Conservation (phyloP, 768 basidiomycete species). For the Lactifluus volemus region DNA sequence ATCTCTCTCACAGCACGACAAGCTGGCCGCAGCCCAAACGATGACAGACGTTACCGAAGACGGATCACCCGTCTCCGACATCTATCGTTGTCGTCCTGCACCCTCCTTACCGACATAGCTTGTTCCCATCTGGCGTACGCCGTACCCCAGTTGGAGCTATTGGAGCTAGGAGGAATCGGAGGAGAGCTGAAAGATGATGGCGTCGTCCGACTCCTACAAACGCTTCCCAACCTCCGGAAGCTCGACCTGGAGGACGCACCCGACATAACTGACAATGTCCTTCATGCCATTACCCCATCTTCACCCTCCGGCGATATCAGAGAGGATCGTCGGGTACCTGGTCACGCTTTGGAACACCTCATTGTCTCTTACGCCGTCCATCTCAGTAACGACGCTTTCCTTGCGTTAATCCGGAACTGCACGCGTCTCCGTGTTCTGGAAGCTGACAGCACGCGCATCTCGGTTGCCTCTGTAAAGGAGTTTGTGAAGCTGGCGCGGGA, state of each 20-base stretch:
- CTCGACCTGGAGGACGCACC: constrained; percentile 83
- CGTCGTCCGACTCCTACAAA: constrained; percentile 58
- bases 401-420: constrained; percentile 56
- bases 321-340: constrained; percentile 26
- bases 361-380: constrained; percentile 58
- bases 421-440: constrained; percentile 56
- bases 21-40: constrained; percentile 51
- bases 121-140: constrained; percentile 64
- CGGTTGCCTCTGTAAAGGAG: constrained; percentile 48
- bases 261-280: constrained; percentile 64
- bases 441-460: constrained; percentile 71
- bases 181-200: constrained; percentile 61
- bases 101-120: constrained; percentile 62
- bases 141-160: constrained; percentile 61
- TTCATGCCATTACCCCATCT: constrained; percentile 52
- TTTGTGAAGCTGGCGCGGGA: constrained; percentile 52
- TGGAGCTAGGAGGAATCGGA: constrained; percentile 76
- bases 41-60: constrained; percentile 40
- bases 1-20: constrained; percentile 52
- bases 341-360: constrained; percentile 64
- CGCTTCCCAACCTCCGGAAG: constrained; percentile 60
- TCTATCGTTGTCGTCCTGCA: constrained; percentile 62
- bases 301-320: constrained; percentile 15
- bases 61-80: constrained; percentile 65
- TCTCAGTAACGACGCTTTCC: constrained; percentile 56